Percentiles rank a stretch among this genome's conserved stretches.
Conservation (phyloP, 441 rosid genomes). For the Pelargonium australe region DNA sequence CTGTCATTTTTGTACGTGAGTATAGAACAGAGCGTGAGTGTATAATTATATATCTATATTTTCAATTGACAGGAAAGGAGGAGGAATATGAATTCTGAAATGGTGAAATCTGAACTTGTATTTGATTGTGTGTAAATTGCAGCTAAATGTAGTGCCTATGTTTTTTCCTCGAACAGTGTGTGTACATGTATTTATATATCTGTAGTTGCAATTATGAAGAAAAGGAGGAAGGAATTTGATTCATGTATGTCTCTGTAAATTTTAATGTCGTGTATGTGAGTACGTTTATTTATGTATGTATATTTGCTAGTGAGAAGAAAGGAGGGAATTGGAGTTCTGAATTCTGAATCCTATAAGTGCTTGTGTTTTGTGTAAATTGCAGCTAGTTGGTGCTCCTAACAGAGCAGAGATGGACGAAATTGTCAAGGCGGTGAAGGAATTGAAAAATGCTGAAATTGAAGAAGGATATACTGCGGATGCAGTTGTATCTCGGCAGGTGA, state of each 20-base stretch:
- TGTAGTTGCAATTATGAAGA: too few relatives aligned
- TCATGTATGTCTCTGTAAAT: too few relatives aligned
- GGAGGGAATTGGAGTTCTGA: background rate
- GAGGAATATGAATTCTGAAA: background rate
- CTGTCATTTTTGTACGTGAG: too few relatives aligned
- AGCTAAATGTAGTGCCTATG: too few relatives aligned
- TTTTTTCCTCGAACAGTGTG: too few relatives aligned
- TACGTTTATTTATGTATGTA: background rate
- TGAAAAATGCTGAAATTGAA: slow-evolving; percentile 68
- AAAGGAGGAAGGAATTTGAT: too few relatives aligned
- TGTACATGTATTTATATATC: too few relatives aligned
- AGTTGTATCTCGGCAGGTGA: slow-evolving; percentile 68
- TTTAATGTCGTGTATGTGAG: too few relatives aligned
- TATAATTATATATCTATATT: too few relatives aligned
- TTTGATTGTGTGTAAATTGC: too few relatives aligned
- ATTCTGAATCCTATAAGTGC: background rate
- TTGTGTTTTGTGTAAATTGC: slow-evolving; percentile 20
- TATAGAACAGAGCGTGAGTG: too few relatives aligned
- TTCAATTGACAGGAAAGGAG: background rate
- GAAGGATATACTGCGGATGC: slow-evolving; percentile 87
- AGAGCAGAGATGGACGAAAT: slow-evolving; percentile 91
- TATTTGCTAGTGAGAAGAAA: background rate
- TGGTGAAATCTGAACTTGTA: too few relatives aligned
- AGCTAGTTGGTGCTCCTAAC: slow-evolving; percentile 69
- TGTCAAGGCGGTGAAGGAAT: slow-evolving; percentile 66